These are phyloP conservation scores for Parietaria judaica DNA, from an alignment of 306 rosid genomes.

Conservation along the genomic window DNA sequence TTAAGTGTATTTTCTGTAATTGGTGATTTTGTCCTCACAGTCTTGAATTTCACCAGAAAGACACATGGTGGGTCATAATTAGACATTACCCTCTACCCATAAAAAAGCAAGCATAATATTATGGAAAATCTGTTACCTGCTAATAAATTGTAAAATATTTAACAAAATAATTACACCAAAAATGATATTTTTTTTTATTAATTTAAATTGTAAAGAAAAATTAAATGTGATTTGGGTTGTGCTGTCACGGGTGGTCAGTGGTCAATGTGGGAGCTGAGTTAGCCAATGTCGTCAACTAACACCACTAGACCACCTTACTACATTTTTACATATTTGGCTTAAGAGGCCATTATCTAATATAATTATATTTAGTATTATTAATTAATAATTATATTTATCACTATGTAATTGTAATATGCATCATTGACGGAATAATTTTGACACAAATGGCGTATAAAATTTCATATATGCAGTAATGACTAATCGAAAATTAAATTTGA, in stretches of 20 bases:
- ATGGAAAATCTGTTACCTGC: not conserved
- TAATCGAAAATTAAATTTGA: too few relatives aligned
- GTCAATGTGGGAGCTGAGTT: conserved; percentile 23
- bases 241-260: conserved; percentile 35
- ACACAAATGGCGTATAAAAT: too few relatives aligned
- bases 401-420: not conserved
- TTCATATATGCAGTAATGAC: too few relatives aligned
- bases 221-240: conserved; percentile 4
- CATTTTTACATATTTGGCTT: not conserved
- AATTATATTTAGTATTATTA: too few relatives aligned
- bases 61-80: conserved; percentile 11
- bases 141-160: not conserved
- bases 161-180: too few relatives aligned
- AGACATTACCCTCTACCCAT: not conserved
- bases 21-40: not conserved
- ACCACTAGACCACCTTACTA: not conserved
- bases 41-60: conserved; percentile 4
- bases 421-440: too few relatives aligned
- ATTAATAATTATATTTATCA: not conserved
- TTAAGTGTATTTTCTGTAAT: not conserved
- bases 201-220: not conserved
- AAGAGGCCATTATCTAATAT: not conserved
- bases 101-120: not conserved
- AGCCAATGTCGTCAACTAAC: conserved; percentile 2
- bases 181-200: too few relatives aligned